Evolutionary conservation across 2,329 filamentous ascomycete genomes (phyloP), one percentile per base, ranked within the genome.

Genomic region (Orbilia blumenaviensis): DNA sequence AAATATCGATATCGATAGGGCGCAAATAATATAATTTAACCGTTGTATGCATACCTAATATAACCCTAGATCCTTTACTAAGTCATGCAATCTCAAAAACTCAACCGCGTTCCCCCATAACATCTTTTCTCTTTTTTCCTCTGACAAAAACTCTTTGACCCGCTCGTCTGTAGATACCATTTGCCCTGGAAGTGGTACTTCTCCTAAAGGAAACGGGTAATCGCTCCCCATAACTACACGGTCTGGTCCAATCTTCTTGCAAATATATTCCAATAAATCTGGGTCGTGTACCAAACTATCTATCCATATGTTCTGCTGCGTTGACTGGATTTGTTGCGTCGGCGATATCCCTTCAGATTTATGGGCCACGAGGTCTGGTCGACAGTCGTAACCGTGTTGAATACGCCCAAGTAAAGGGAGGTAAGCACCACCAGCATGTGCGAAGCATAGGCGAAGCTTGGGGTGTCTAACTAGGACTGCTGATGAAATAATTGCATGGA

Each of bases 361-460:
- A 8, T 78, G 72, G 6, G 82, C 82, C 6, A 83, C 81, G 60
- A 83, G 68, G 66, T 83, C 82, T 18, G 82, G 81, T 7, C 82
- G 79, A 64, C 82, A 83, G 64, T 82, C 80, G 58, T 81, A 83
- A 0, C 82, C 82, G 42, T 82, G 81, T 75, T 82, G 81, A 27
- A 83, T 81, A 42, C 82, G 77, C 3, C 82, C 82, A n/a, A 83
- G 64, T 34, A 83, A 60, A 1, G 82, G 80, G 6, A 81, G 82
- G 32, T 82, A 83, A n/a, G 81, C 81, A 4, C 82, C 82, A 1
- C 82, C 82, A 9, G 81, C 82, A 48, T 83, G 82, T 9, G 82
- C 82, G 61, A 83, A 83, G 63, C 81, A 83, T 36, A 83, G 48
- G 36, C 80, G 78, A 44, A 83, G 73, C 0, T 69, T 58, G 7